Base-by-base conservation (phyloP, 108 stramenopile genomes). In the Ochromonas danica region DNA sequence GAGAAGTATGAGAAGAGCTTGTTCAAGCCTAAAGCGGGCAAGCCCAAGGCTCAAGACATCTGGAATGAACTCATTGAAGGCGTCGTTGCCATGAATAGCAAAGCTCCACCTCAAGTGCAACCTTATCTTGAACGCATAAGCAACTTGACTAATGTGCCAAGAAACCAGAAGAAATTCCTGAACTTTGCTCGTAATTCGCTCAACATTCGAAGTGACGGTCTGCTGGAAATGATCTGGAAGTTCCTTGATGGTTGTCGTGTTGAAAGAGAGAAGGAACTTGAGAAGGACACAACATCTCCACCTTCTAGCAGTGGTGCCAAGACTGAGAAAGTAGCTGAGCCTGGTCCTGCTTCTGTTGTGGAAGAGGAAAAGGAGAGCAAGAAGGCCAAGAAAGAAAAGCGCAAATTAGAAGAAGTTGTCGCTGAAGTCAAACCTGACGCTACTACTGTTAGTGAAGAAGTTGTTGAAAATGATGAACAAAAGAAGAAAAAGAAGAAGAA, bases 171-270 rank as follows among this genome's bases (percentile, higher is more conserved):
- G 79, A 90, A 92, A 84, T 95, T 95, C 87, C 83, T 89, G 0
- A 95, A 95, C 62, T 95, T 95, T 82, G 82, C 92, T 6, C 71
- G 80, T 14, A 95, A 95, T 79, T 92, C 91, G 14, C 85, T 95
- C 79, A 85, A 85, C 41, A 39, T 93, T 51, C 83, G 86, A 40
- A 89, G 88, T 1, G 70, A 81, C 42, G 78, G 61, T n/a, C 82
- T 87, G 67, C 84, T 90, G 1, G 78, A 81, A 3, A 83, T 87
- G 28, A 90, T 95, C 57, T 95, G 94, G 94, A 82, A 82, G 42
- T 65, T 86, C 45, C 71, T 95, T 40, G 86, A 88, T 17, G 35
- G 75, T 6, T 28, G 39, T 2, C 77, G 80, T 79, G 36, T 14
- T 0, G 36, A 22, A 14, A 62, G 62, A n/a, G 71, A 84, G 62